These are phyloP conservation scores for Podaxis sp. DNA, from an alignment of 768 basidiomycete species.

Conservation along the genomic window DNA sequence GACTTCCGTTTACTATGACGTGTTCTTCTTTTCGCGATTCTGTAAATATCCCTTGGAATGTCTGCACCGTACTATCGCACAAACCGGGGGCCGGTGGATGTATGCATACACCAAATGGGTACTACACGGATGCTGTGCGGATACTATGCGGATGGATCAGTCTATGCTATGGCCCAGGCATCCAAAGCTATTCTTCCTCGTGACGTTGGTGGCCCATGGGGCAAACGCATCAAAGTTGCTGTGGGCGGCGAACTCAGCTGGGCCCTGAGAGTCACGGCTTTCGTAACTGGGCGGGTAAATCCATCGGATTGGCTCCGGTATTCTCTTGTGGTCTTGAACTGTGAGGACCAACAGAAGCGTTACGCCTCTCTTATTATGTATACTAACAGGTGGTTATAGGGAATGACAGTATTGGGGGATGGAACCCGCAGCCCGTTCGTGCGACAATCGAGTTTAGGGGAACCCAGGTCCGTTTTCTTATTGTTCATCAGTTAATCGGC, in stretches of 20 bases:
- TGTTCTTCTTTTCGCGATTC: neutral
- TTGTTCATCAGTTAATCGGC: neutral
- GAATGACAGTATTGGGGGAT: constrained; percentile 50
- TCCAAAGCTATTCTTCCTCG: constrained; percentile 70
- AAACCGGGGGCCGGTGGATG: neutral
- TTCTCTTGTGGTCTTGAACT: constrained; percentile 70
- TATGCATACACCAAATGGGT: neutral
- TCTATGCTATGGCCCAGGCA: constrained; percentile 69
- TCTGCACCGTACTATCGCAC: neutral
- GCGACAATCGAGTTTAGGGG: constrained; percentile 67
- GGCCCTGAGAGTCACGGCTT: constrained; percentile 63
- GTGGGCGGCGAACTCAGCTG: constrained; percentile 53
- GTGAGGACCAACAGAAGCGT: constrained; percentile 27
- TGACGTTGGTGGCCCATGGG: constrained; percentile 64
- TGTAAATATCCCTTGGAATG: neutral
- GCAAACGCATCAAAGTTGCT: constrained; percentile 58
- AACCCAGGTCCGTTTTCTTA: constrained; percentile 42
- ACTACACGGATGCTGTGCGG: neutral
- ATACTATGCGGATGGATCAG: constrained; percentile 26
- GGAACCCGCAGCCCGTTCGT: constrained; percentile 53
- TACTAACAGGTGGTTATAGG: constrained; percentile 22
- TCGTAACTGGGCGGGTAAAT: constrained; percentile 53
- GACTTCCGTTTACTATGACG: neutral
- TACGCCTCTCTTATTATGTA: neutral
- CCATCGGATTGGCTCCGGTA: constrained; percentile 62